Evolutionary conservation across 345 rosid species (phyloP), one percentile per base, ranked within the genome.

Genomic region (Schrenkiella parvula): DNA sequence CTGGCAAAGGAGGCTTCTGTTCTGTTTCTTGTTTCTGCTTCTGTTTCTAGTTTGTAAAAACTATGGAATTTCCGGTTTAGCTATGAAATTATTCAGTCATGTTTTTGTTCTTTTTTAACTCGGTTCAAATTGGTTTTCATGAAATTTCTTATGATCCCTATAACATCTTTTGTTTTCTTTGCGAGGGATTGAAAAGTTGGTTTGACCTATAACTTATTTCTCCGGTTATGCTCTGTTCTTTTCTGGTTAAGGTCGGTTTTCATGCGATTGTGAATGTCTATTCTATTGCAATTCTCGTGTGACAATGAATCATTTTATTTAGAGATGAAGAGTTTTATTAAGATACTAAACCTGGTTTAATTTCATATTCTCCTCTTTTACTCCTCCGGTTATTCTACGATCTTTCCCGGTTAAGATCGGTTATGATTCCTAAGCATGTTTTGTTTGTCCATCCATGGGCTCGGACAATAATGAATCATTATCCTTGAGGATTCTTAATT

Each of bases 1-100:
- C 96, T 90, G 76, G 90, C 68, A 80, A 76, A 86, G 84, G 6
- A 41, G 68, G 70, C 59, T 62, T 75, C 58, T 75, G 63, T 75
- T 75, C 73, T 67, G 68, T 68, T 74, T 57, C 53, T 57, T 66
- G 70, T 50, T 67, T 67, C 72, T 67, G 62, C 39, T 35, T 66
- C 58, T 63, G 34, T 63, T 61, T 31, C 51, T 63, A 47, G 72
- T 59, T 44, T 65, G 58, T 73, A n/a, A 46, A 37, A 26, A 66
- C 57, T 39, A 4, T 23, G n/a, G 2, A 9, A 0, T 53, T 10
- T 44, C 37, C 62, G 71, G 79, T 76, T 76, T 37, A 5, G 54
- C 52, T 44, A 52, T 44, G 11, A 75, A 10, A 18, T 42, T 42
- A 1, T 44, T 60, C 59, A 35, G 74, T 62, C 52, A 41, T 67